Evolutionary conservation across 78 protist genomes (phyloP).

Genomic region (Andalucia godoyi): DNA sequence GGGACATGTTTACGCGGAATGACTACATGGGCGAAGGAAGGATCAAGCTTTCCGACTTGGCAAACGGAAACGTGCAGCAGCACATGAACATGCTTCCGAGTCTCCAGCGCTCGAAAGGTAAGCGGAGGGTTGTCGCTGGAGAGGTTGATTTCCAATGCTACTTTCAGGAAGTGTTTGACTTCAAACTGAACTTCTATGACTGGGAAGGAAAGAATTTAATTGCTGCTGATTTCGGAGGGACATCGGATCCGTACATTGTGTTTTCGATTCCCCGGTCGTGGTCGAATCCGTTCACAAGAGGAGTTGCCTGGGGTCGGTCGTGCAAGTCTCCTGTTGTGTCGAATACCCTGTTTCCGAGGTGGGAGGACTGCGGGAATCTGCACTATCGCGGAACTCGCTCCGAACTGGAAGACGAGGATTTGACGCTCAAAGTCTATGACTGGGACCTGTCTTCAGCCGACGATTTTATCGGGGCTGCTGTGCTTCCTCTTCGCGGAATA

Average conservation of each 20-base stretch:
- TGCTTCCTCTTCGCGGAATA: neutral
- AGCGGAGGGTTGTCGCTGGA: neutral
- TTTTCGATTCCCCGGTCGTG: neutral
- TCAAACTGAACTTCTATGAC: neutral
- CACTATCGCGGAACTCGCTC: neutral
- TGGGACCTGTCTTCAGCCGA: neutral
- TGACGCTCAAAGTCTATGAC: neutral
- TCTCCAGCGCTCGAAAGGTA: no score
- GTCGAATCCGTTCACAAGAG: neutral
- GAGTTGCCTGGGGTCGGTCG: neutral
- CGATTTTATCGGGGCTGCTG: neutral
- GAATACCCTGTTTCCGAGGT: neutral
- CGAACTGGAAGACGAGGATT: constrained; percentile 16
- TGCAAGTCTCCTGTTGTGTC: neutral
- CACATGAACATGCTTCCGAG: no score
- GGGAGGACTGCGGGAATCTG: neutral
- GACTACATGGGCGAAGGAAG: neutral
- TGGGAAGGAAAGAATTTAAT: neutral
- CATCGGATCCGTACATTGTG: neutral
- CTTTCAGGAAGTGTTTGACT: constrained; percentile 2
- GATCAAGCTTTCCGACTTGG: neutral
- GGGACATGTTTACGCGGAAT: no score
- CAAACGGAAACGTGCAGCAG: neutral
- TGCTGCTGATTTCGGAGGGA: neutral
- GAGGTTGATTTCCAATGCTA: neutral